Evolutionary conservation across 257 asterid genomes (phyloP).

Genomic region (Jasminum sambac): DNA sequence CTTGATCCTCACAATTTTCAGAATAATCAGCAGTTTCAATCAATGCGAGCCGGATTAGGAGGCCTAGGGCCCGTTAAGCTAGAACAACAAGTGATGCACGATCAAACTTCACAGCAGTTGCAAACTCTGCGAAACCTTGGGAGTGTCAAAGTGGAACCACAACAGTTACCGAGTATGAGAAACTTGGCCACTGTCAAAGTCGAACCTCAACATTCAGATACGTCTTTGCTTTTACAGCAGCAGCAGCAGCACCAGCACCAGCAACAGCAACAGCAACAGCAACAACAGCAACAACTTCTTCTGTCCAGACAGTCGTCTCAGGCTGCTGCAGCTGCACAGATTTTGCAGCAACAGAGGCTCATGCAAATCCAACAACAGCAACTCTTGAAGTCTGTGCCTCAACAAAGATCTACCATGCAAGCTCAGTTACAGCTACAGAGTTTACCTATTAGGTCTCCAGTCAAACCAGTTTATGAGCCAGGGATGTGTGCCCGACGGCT

Average conservation of each 20-base stretch:
- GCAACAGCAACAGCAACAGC: too few relatives aligned
- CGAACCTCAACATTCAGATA: slow-evolving; percentile 78
- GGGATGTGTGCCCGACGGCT: slow-evolving; percentile 98
- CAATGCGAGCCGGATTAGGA: slow-evolving; percentile 63
- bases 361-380: slow-evolving; percentile 53
- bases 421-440: slow-evolving; percentile 64
- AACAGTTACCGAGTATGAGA: slow-evolving; percentile 63
- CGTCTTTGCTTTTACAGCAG: slow-evolving; percentile 73
- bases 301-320: slow-evolving; percentile 64
- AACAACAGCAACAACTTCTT: slow-evolving; percentile 20
- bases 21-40: slow-evolving; percentile 71
- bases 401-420: slow-evolving; percentile 26
- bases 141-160: slow-evolving; percentile 72
- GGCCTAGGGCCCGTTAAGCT: slow-evolving; percentile 62
- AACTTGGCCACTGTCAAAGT: slow-evolving; percentile 62
- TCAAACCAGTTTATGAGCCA: slow-evolving; percentile 84
- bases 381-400: slow-evolving; percentile 17
- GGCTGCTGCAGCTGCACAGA: slow-evolving; percentile 44
- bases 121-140: slow-evolving; percentile 61
- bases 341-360: slow-evolving; percentile 62
- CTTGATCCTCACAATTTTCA: slow-evolving; percentile 56
- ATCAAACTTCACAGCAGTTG: slow-evolving; percentile 63
- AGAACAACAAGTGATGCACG: slow-evolving; percentile 66
- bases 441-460: slow-evolving; percentile 59
- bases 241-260: slow-evolving; percentile 72